Conservation (phyloP, 139 green algal species). For the Monoraphidium neglectum region DNA sequence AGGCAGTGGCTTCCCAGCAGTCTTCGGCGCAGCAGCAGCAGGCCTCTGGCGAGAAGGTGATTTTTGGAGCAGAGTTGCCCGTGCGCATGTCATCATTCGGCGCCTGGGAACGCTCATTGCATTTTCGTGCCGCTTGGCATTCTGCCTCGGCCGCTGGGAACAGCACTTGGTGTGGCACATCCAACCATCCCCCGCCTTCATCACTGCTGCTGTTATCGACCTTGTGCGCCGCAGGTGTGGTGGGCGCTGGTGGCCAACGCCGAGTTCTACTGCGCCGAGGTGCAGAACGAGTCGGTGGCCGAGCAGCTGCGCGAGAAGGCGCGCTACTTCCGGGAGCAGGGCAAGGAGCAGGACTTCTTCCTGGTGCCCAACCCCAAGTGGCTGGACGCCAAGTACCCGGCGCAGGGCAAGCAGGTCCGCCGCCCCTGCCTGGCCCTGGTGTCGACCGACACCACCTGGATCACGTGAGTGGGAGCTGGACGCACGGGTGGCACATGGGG, state of each 20-base stretch:
- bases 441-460: slow-evolving; percentile 87
- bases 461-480: slow-evolving; percentile 64
- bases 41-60: too few species aligned
- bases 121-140: too few species aligned
- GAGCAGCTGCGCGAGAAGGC: slow-evolving; percentile 89
- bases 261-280: slow-evolving; percentile 89
- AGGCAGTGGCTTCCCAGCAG: too few species aligned
- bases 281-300: slow-evolving; percentile 89
- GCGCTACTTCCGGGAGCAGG: slow-evolving; percentile 59
- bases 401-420: slow-evolving; percentile 74
- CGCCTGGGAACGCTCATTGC: too few species aligned
- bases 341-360: slow-evolving; percentile 71
- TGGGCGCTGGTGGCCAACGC: slow-evolving; percentile 76
- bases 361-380: slow-evolving; percentile 80
- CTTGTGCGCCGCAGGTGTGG: slow-evolving; percentile 58
- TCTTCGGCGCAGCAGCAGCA: too few species aligned
- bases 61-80: too few species aligned
- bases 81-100: too few species aligned
- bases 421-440: slow-evolving; percentile 82
- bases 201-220: too few species aligned
- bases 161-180: too few species aligned
- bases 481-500: too few species aligned
- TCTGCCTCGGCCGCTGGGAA: too few species aligned
- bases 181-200: too few species aligned
- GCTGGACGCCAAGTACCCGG: slow-evolving; percentile 80